Percentiles rank a stretch among this genome's conserved stretches.
phyloP scores from a whole-genome alignment of 2,329 filamentous ascomycete species.

The Venturia asperata region DNA sequence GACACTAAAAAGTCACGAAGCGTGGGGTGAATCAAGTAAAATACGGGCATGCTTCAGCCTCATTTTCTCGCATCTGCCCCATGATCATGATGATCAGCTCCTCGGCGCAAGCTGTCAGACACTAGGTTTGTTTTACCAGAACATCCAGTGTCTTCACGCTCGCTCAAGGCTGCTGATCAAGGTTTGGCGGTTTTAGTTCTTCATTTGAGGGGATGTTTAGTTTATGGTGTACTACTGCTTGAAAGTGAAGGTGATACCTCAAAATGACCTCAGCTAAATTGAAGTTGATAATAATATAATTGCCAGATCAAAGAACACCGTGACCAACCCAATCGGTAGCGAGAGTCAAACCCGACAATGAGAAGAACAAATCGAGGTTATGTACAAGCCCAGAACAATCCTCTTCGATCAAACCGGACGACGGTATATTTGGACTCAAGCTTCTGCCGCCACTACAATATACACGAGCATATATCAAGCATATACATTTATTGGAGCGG shows the following conservation, averaged over 20 bases:
- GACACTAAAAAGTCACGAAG: background rate
- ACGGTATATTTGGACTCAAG: background rate
- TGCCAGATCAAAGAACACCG: background rate
- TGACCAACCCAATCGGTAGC: background rate
- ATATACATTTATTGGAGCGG: background rate
- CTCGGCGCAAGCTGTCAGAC: background rate
- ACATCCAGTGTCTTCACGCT: too few relatives aligned
- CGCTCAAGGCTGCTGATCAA: too few relatives aligned
- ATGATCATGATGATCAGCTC: constrained; percentile 1
- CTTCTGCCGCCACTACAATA: background rate
- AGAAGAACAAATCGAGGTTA: background rate
- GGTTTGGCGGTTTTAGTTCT: too few relatives aligned
- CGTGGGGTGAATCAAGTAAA: background rate
- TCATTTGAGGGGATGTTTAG: too few relatives aligned
- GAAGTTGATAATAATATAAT: too few relatives aligned
- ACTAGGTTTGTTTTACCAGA: too few relatives aligned
- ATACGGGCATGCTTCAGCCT: background rate
- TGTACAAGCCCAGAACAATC: background rate
- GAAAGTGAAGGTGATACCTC: too few relatives aligned
- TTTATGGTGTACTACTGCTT: too few relatives aligned
- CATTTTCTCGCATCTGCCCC: background rate
- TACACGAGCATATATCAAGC: background rate
- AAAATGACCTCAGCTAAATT: too few relatives aligned
- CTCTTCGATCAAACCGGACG: background rate
- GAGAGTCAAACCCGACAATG: background rate